These are phyloP conservation scores for Mortierella sp. DNA, from an alignment of 371 early-diverging fungal species.

Conservation along the genomic window DNA sequence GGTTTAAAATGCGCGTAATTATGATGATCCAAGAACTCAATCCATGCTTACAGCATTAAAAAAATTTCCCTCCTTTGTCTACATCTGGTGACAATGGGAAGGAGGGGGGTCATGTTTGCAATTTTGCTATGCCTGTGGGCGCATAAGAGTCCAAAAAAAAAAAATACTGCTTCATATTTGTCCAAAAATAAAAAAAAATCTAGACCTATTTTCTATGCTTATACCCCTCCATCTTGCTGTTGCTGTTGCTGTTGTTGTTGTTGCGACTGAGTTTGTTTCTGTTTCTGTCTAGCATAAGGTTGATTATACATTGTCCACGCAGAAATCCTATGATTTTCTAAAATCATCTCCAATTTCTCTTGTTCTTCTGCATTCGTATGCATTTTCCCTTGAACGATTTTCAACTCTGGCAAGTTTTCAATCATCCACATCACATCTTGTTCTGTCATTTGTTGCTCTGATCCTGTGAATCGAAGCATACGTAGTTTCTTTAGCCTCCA, in stretches of 20 bases:
- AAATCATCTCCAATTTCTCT: neutral
- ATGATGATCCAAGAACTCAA: no score
- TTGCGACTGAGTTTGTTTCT: neutral
- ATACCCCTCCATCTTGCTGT: neutral
- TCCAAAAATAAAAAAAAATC: no score
- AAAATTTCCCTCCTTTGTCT: no score
- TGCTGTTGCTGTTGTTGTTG: neutral
- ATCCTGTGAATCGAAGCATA: slow-evolving; percentile 28
- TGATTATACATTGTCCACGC: slow-evolving; percentile 31
- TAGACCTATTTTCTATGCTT: neutral
- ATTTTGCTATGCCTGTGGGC: no score
- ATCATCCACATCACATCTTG: slow-evolving; percentile 41
- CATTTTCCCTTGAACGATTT: slow-evolving; percentile 22
- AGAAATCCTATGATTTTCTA: slow-evolving; percentile 14
- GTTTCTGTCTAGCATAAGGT: neutral
- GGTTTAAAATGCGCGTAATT: neutral
- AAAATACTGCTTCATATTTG: no score
- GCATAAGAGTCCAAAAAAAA: no score
- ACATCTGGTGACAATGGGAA: no score
- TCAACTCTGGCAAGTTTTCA: slow-evolving; percentile 26
- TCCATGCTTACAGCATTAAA: no score
- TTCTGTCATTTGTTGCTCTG: slow-evolving; percentile 12
- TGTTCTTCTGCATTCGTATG: slow-evolving; percentile 24
- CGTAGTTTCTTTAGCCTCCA: slow-evolving; percentile 16
- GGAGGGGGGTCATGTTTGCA: no score